Evolutionary conservation across 371 early-diverging fungal species (phyloP).

Genomic region (Circinella minor): DNA sequence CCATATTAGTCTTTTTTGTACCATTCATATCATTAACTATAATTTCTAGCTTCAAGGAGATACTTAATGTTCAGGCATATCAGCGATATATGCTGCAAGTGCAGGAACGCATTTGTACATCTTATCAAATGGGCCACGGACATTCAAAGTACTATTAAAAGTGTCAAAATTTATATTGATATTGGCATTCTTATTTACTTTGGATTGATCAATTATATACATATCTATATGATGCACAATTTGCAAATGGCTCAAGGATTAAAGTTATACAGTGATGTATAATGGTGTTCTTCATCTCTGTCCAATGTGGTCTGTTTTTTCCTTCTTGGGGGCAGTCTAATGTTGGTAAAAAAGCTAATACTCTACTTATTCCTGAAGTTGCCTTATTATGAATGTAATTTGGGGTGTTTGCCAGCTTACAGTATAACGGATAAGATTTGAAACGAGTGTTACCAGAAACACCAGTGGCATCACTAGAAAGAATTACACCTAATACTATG

Average conservation of each 20-base stretch:
- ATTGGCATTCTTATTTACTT: too few relatives aligned
- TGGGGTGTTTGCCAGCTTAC: slow-evolving; percentile 1
- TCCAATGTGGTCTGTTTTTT: background rate
- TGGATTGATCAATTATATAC: background rate
- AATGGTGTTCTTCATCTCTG: background rate
- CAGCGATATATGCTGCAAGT: background rate
- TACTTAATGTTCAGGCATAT: background rate
- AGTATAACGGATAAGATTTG: background rate
- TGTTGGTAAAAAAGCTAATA: slow-evolving; percentile 3
- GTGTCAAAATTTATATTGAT: background rate
- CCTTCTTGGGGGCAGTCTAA: background rate
- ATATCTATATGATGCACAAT: background rate
- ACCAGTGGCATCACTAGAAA: background rate
- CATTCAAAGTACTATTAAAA: background rate
- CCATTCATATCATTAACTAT: too few relatives aligned
- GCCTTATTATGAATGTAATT: background rate
- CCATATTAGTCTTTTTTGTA: too few relatives aligned
- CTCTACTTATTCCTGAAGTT: background rate
- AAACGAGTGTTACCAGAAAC: background rate
- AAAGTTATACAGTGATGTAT: background rate
- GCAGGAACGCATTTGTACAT: background rate
- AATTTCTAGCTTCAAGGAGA: too few relatives aligned
- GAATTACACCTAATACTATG: background rate
- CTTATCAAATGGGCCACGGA: background rate
- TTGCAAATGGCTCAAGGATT: background rate